Base-by-base conservation (phyloP, 2,329 filamentous ascomycete species). In the Colletotrichum sp. region DNA sequence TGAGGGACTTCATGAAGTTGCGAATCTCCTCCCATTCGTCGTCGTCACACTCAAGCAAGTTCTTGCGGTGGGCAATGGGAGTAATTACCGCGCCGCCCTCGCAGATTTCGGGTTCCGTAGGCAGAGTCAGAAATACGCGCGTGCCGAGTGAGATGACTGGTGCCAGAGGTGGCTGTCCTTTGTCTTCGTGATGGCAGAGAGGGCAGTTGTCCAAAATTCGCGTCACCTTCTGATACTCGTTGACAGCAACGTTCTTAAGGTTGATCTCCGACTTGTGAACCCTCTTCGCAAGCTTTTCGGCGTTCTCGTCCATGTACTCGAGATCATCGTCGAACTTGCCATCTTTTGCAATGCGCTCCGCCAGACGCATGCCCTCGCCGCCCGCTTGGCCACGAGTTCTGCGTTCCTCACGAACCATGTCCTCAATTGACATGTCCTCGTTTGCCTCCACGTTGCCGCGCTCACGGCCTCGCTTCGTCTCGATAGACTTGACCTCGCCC, bases 1-100 rank as follows among this genome's bases (percentile, higher is more conserved):
- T 98, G 24, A 99, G 89, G 75, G 92, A 94, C 87, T 99, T 99
- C 96, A 99, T 99, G 83, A 99, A 99, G 84, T 99, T 99, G 79
- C 97, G 94, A 8, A 99, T 93, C 85, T 99, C 97, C 83, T 99
- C 97, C 98, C 98, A 99, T 84, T 99, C 97, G 82, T 99, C 97
- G 82, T 99, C 96, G 84, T 99, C 96, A 84, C 97, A 99, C 84
- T 98, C 96, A n/a, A 99, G 88, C 0, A 99, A 91, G 83, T 99
- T 99, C 28, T 90, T 92, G 69, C 93, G 93, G 83, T 99, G 97
- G 79, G 96, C 92, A 26, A 97, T 92, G 8, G 97, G 97, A 5
- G 96, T 95, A 77, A 99, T 97, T 73, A 97, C 93, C 8, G 96
- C 95, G 65, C 96, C 94, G 62, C 95, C 95, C 66, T 95, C 90